Evolutionary conservation across 129 eudicot genomes (phyloP), one percentile per base, ranked within the genome.

Genomic region (Pittosporum tobira): DNA sequence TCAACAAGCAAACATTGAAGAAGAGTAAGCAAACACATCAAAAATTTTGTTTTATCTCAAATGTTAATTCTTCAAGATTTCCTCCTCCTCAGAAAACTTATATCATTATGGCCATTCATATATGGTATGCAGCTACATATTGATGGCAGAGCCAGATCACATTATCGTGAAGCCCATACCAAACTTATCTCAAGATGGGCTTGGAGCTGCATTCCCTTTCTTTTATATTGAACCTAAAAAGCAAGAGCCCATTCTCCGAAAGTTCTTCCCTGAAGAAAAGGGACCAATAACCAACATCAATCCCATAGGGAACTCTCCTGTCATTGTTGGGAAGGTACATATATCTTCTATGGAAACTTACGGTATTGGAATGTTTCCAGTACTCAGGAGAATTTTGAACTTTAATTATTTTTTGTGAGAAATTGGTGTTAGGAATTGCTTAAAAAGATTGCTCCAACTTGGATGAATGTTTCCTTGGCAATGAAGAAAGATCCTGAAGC

Each of bases 131-230:
- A 91, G 99, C 74, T 93, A 87, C 74, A 93, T 93, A 46, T 76
- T 93, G 73, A 93, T 93, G 99, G 78, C 99, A 38, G 99, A 93
- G 70, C 99, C 99, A 9, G 99, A 93, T 83, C 99, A 93, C 65
- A 46, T 93, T 58, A 80, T 87, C 30, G 91, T 93, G 60, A 93
- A 93, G 66, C 96, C 99, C 21, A 93, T 93, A 59, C 99, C 99
- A n/a, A 93, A 93, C 74, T 73, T 93, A 63, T 81, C 96, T 15
- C 71, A 61, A 59, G 91, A 81, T 56, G 96, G 94, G 30, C 82
- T 78, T 65, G 94, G 94, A 72, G 99, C 96, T 51, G 99, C 99
- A 40, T 93, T 93, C 59, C 96, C 94, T 11, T 93, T 93, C 84
- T 87, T 93, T 56, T 93, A 93, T 70, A 93, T 93, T 36, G 99